Conservation (phyloP, 192 early-diverging fungal genomes). For the Coemansia sp. region DNA sequence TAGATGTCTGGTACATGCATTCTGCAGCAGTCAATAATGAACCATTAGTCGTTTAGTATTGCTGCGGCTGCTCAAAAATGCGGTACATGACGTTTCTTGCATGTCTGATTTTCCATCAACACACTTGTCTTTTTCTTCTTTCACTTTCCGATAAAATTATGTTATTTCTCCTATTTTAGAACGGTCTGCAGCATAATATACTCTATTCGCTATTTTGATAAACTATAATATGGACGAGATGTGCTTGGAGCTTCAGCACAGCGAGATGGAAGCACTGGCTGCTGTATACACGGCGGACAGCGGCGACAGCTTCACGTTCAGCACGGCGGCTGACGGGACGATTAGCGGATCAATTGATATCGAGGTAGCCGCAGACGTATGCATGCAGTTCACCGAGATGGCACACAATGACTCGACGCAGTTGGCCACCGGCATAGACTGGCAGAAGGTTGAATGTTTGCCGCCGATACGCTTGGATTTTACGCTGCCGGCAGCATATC, state of each 20-base stretch:
- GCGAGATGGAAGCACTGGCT: constrained; percentile 21
- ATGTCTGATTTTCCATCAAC: too few relatives aligned
- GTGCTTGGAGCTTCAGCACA: constrained; percentile 20
- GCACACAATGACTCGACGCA: background rate
- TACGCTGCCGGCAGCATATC: background rate
- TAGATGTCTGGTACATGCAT: too few relatives aligned
- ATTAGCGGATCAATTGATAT: background rate
- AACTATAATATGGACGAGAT: constrained; percentile 1
- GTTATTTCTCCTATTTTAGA: too few relatives aligned
- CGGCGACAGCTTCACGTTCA: background rate
- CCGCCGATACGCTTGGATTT: background rate
- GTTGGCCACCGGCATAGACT: background rate
- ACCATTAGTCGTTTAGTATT: too few relatives aligned
- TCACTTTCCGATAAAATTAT: too few relatives aligned
- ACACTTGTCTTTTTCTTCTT: too few relatives aligned
- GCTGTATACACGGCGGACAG: constrained; percentile 14
- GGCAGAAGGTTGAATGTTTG: background rate
- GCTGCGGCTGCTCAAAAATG: too few relatives aligned
- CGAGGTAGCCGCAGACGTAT: background rate
- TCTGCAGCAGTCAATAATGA: too few relatives aligned
- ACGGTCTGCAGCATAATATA: too few relatives aligned
- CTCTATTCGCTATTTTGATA: background rate
- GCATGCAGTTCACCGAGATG: background rate
- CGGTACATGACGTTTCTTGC: too few relatives aligned
- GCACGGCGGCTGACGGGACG: background rate